phyloP scores from a whole-genome alignment of 345 rosid genomes.

The Syzygium jambos region DNA sequence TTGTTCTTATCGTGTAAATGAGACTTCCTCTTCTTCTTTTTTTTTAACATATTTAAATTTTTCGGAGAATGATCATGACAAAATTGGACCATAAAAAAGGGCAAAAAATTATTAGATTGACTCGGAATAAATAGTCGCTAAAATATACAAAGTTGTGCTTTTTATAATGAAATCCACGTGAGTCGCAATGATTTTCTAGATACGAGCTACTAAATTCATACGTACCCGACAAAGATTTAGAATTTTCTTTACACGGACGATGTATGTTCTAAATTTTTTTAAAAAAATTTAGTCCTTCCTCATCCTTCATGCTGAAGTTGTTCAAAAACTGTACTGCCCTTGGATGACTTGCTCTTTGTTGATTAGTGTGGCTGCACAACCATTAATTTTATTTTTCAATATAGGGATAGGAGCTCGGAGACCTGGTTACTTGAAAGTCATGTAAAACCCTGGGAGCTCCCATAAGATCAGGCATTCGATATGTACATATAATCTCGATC shows the following conservation, averaged over 20 bases:
- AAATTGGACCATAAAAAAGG: too few species aligned
- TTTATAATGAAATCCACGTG: neutral
- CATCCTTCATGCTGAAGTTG: neutral
- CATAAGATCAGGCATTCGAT: neutral
- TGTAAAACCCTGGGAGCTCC: neutral
- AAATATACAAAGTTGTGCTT: too few species aligned
- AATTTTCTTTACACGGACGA: too few species aligned
- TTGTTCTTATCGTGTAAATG: neutral
- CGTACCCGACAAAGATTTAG: neutral
- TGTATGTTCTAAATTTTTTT: neutral
- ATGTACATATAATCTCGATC: neutral
- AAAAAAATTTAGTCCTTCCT: neutral
- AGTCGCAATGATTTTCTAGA: neutral
- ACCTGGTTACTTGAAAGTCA: too few species aligned
- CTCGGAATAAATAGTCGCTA: neutral
- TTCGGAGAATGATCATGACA: neutral
- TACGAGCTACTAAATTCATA: neutral
- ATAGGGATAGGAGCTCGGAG: neutral
- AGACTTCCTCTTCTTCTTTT: neutral
- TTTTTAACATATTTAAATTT: neutral
- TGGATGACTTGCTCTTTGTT: neutral
- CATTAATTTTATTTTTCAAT: neutral
- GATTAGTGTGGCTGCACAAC: neutral
- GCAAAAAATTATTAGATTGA: neutral
- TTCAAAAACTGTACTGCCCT: neutral